phyloP scores from a whole-genome alignment of 2,329 filamentous ascomycete genomes.

The Trichophyton benhamiae region DNA sequence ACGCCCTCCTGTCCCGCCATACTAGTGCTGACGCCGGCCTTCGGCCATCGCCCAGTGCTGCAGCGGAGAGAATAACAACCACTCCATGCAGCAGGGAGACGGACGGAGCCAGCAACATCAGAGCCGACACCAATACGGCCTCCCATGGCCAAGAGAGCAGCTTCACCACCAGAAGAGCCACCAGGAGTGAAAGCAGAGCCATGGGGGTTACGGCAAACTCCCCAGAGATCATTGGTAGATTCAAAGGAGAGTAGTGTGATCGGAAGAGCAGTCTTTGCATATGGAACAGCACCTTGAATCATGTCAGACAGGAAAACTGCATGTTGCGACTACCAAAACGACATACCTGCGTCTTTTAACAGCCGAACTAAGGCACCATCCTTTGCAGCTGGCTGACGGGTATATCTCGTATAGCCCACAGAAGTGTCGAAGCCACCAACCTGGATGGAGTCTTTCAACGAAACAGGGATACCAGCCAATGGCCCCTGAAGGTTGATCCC shows the following conservation, averaged over 20 bases:
- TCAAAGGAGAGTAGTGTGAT: constrained; percentile 81
- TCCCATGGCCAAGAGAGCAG: constrained; percentile 65
- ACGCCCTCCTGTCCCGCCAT: constrained; percentile 91
- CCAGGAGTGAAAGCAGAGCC: constrained; percentile 75
- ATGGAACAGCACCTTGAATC: constrained; percentile 59
- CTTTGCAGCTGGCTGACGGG: constrained; percentile 50
- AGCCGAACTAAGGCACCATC: constrained; percentile 66
- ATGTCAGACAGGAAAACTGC: not conserved
- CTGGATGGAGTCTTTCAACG: constrained; percentile 64
- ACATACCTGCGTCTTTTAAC: constrained; percentile 61
- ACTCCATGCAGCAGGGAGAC: constrained; percentile 76
- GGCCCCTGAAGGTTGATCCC: constrained; percentile 64
- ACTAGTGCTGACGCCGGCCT: constrained; percentile 67
- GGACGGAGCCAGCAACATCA: constrained; percentile 80
- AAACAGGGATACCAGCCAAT: constrained; percentile 75
- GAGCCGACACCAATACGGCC: constrained; percentile 82
- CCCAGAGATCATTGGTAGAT: constrained; percentile 70
- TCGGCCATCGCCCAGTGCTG: constrained; percentile 82
- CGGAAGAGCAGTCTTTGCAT: constrained; percentile 84
- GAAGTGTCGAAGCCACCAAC: constrained; percentile 73
- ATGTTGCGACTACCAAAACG: not conserved
- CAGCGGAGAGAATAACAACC: constrained; percentile 80
- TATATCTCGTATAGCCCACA: constrained; percentile 65
- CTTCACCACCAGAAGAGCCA: constrained; percentile 77
- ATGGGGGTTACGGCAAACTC: constrained; percentile 69